A percentile compares a stretch with the other conserved stretches of the same genome.
Conservation (phyloP, 495 filamentous ascomycete species). For the Amniculicola lignicola region DNA sequence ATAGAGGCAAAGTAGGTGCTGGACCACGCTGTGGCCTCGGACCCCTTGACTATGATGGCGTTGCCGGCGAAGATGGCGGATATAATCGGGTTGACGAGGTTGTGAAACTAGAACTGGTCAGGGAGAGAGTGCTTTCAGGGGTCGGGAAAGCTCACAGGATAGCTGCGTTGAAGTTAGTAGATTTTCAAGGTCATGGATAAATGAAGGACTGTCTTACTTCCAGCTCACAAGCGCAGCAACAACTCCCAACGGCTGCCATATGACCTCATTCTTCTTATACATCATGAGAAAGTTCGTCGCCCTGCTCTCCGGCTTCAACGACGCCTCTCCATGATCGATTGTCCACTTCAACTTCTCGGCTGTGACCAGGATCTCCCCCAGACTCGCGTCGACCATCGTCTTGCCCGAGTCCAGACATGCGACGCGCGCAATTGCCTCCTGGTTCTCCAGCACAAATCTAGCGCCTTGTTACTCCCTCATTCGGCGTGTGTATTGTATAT, state of each 20-base stretch:
- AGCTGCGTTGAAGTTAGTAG: slow-evolving; percentile 34
- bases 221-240: slow-evolving; percentile 91
- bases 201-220: slow-evolving; percentile 61
- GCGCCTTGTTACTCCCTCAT: neutral
- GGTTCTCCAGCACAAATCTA: slow-evolving; percentile 79
- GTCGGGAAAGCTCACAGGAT: slow-evolving; percentile 38
- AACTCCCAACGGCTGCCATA: slow-evolving; percentile 89
- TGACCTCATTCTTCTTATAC: slow-evolving; percentile 90
- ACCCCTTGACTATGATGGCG: slow-evolving; percentile 84
- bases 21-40: slow-evolving; percentile 91
- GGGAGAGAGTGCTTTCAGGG: neutral
- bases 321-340: slow-evolving; percentile 82
- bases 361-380: slow-evolving; percentile 93
- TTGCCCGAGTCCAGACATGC: slow-evolving; percentile 97
- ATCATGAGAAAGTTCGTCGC: slow-evolving; percentile 87
- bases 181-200: no score
- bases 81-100: slow-evolving; percentile 87
- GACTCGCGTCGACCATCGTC: slow-evolving; percentile 85
- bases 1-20: slow-evolving; percentile 75
- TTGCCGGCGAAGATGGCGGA: slow-evolving; percentile 91
- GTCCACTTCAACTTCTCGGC: slow-evolving; percentile 94
- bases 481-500: neutral
- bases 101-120: slow-evolving; percentile 66
- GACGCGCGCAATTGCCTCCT: slow-evolving; percentile 77
- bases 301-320: slow-evolving; percentile 65